phyloP scores from a whole-genome alignment of 192 early-diverging fungal genomes.

The Entophlyctis helioformis region DNA sequence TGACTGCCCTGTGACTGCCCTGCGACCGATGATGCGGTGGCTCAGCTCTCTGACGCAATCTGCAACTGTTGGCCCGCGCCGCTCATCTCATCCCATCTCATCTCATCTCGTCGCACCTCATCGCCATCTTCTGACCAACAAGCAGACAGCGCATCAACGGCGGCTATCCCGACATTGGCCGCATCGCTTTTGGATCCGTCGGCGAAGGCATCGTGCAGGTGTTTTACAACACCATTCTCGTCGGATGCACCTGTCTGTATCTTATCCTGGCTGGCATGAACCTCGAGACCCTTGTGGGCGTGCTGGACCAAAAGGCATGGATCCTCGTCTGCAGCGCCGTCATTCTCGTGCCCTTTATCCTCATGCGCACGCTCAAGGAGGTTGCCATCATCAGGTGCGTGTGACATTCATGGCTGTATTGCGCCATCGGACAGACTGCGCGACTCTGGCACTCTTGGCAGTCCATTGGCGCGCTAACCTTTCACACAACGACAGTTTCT shows the following conservation, averaged over 20 bases:
- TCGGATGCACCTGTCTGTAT: slow-evolving; percentile 38
- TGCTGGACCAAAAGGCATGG: slow-evolving; percentile 42
- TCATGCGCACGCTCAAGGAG: slow-evolving; percentile 68
- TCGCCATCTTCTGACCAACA: too few species aligned
- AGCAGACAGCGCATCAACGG: too few species aligned
- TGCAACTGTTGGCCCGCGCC: too few species aligned
- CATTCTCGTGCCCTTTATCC: slow-evolving; percentile 60
- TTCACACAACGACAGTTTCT: slow-evolving; percentile 40
- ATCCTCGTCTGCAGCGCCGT: slow-evolving; percentile 46
- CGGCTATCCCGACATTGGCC: slow-evolving; percentile 38
- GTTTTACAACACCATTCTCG: slow-evolving; percentile 49
- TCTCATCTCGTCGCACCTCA: too few species aligned
- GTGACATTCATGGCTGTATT: too few species aligned
- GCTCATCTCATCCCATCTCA: too few species aligned
- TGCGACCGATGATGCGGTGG: too few species aligned
- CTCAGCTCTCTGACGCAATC: too few species aligned
- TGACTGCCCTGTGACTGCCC: too few species aligned
- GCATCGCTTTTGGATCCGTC: slow-evolving; percentile 54
- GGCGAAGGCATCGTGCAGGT: slow-evolving; percentile 51
- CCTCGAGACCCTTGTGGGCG: slow-evolving; percentile 42
- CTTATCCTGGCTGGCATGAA: slow-evolving; percentile 66
- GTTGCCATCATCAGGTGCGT: slow-evolving; percentile 48
- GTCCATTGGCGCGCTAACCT: too few species aligned
- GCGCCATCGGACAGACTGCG: too few species aligned
- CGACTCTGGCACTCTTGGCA: too few species aligned